Evolutionary conservation across 1,284 basidiomycete genomes (phyloP).

Genomic region (Pseudozyma sp.): DNA sequence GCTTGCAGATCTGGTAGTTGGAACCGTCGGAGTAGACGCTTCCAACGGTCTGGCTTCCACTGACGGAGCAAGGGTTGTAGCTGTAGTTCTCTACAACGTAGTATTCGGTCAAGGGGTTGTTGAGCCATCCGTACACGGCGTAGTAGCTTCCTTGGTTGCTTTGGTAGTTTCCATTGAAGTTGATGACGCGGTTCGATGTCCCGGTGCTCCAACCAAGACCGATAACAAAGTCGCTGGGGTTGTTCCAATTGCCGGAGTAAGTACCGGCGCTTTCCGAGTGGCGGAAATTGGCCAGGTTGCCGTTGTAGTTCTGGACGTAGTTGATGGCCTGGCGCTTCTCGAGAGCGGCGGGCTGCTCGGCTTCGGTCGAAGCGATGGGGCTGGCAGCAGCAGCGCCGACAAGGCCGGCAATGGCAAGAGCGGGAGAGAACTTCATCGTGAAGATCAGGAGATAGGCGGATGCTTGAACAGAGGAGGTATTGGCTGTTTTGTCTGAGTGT

Average conservation of each 20-base stretch:
- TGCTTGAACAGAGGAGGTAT: not conserved
- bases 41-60: conserved; percentile 13
- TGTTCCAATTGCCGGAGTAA: conserved; percentile 34
- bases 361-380: conserved; percentile 12
- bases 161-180: conserved; percentile 31
- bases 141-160: conserved; percentile 33
- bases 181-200: conserved; percentile 21
- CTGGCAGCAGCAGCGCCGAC: conserved; percentile 21
- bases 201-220: conserved; percentile 33
- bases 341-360: conserved; percentile 5
- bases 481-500: no score
- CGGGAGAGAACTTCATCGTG: conserved; percentile 22
- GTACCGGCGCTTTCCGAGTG: conserved; percentile 23
- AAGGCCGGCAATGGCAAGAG: conserved; percentile 17
- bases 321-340: conserved; percentile 38
- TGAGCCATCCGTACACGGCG: conserved; percentile 43
- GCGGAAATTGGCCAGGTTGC: conserved; percentile 31
- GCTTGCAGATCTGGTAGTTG: conserved; percentile 42
- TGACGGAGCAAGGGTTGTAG: conserved; percentile 35
- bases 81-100: conserved; percentile 43
- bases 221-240: conserved; percentile 35
- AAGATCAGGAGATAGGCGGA: not conserved
- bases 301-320: conserved; percentile 45
- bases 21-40: conserved; percentile 33
- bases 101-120: conserved; percentile 42